Evolutionary conservation across 495 filamentous ascomycete genomes (phyloP), one percentile per base, ranked within the genome.

Genomic region (Aspergillus campestris): DNA sequence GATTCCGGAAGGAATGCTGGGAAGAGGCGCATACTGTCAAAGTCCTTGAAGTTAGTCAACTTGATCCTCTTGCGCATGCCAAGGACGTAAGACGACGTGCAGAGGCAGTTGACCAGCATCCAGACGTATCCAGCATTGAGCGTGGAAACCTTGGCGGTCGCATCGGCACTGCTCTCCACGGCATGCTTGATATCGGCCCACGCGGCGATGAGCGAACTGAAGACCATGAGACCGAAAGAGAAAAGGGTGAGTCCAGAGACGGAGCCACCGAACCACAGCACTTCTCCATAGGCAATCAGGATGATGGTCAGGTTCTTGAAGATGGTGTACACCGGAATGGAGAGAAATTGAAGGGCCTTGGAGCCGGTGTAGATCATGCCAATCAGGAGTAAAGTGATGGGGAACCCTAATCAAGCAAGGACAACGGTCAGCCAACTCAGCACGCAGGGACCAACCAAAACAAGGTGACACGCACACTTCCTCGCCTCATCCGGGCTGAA

Each of bases 241-340:
- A 97, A 86, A 12, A 99, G 78, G 3, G 90, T 82, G 68, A 95
- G 80, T 10, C 79, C 73, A 31, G 85, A 87, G 34, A 99, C 92
- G 34, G 85, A 89, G 59, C 92, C 92, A 49, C 92, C 92, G 60
- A 99, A 99, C 92, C 92, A 99, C 46, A 99, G 75, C 27, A 99
- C 92, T 71, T 99, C 92, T 48, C 92, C 92, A 58, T 99, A 99
- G 40, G 92, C 92, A 58, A 97, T 97, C 31, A 97, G 79, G 55
- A 99, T 99, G 66, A 92, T 99, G 40, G 92, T 97, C 73, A 99
- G 66, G 66, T 99, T 99, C 78, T 99, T 99, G 79, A 99, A 99
- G 65, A 99, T 99, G 40, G 92, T 99, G 72, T 99, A 99, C 4
- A 99, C 92, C 9, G 92, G 92, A 42, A 99, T 94, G 12, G 88